These are phyloP conservation scores for Neurospora tetrasperma DNA, from an alignment of 495 filamentous ascomycete species.

Conservation along the genomic window DNA sequence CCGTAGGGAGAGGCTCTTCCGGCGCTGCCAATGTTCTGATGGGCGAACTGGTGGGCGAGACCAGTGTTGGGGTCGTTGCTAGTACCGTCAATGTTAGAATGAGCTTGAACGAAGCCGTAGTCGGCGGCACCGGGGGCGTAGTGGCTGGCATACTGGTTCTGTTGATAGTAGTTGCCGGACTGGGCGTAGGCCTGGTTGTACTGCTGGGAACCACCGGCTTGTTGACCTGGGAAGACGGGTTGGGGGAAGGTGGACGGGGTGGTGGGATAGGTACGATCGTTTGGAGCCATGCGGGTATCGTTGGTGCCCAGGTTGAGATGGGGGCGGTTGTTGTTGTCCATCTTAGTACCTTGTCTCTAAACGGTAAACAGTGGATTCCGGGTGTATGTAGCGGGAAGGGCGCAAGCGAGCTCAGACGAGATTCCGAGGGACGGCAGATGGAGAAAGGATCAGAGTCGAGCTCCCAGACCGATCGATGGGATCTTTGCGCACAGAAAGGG, in stretches of 20 bases:
- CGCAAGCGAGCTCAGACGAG: background rate
- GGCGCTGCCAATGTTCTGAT: conserved; percentile 79
- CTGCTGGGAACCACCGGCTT: conserved; percentile 23
- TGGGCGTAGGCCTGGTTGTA: conserved; percentile 28
- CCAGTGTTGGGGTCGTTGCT: conserved; percentile 66
- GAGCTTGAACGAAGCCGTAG: conserved; percentile 46
- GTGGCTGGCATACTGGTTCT: conserved; percentile 27
- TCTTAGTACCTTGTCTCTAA: conserved; percentile 16
- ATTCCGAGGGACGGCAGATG: background rate
- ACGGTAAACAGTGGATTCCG: background rate
- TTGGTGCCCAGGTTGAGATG: conserved; percentile 64
- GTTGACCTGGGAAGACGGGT: conserved; percentile 51
- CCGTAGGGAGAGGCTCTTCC: conserved; percentile 55
- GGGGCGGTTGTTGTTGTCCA: conserved; percentile 51
- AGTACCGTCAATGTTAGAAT: conserved; percentile 43
- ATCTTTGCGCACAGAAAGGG: background rate
- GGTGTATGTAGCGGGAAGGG: background rate
- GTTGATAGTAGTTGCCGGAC: conserved; percentile 21
- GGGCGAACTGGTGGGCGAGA: conserved; percentile 89
- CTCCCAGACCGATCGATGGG: background rate
- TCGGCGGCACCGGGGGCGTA: conserved; percentile 18
- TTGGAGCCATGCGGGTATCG: conserved; percentile 53
- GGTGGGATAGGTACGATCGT: conserved; percentile 83
- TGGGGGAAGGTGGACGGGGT: conserved; percentile 95
- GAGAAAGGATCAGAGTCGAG: background rate